These are phyloP conservation scores for Trichomonascaceae sp. DNA, from an alignment of 1,139 yeast species.

Conservation along the genomic window DNA sequence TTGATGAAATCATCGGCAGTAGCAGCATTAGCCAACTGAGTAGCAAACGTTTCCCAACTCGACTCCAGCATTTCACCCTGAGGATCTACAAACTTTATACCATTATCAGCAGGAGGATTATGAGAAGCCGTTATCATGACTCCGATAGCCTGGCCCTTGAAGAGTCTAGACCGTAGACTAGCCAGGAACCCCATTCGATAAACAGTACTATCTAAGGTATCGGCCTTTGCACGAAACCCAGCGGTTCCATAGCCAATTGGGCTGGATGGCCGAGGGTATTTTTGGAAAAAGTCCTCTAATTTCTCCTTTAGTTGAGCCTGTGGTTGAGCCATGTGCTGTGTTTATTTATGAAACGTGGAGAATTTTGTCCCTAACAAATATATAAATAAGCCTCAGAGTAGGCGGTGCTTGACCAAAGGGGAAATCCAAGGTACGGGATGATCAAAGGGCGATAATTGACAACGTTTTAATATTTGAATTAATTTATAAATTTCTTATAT, in stretches of 20 bases:
- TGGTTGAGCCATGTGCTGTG: neutral
- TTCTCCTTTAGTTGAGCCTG: neutral
- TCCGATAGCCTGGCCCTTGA: conserved; percentile 59
- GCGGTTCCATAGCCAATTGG: conserved; percentile 84
- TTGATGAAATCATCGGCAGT: conserved; percentile 33
- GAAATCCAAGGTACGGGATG: too few species aligned
- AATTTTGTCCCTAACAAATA: too few species aligned
- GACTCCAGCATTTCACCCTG: conserved; percentile 85
- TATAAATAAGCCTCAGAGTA: neutral
- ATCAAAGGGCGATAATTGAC: neutral
- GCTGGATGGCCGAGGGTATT: conserved; percentile 32
- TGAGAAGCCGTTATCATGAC: conserved; percentile 98
- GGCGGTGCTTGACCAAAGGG: neutral
- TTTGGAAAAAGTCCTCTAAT: conserved; percentile 5
- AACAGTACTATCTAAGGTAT: conserved; percentile 70
- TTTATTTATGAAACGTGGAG: neutral
- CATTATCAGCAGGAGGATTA: conserved; percentile 91
- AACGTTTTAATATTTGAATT: too few species aligned
- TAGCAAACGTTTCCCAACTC: conserved; percentile 80
- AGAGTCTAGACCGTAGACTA: conserved; percentile 64
- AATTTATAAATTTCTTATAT: too few species aligned
- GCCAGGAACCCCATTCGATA: conserved; percentile 83
- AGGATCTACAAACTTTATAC: conserved; percentile 94
- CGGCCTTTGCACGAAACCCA: conserved; percentile 82
- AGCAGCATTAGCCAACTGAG: conserved; percentile 66